phyloP scores from a whole-genome alignment of 2,329 filamentous ascomycete species.

The Tothia fuscella region DNA sequence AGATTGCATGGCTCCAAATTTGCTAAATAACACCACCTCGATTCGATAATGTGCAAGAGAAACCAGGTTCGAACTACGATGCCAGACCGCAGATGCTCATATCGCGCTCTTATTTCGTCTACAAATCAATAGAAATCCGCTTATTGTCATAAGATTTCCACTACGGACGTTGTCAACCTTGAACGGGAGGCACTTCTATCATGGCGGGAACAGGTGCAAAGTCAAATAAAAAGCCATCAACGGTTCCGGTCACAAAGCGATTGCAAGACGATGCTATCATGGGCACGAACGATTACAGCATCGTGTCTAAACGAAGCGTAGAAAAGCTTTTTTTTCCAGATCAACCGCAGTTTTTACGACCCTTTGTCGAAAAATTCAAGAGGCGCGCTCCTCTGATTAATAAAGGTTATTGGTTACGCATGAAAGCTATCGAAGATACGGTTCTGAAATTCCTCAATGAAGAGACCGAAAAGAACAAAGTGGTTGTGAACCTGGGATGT shows the following conservation, averaged over 20 bases:
- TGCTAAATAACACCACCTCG: too few species aligned
- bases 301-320: slow-evolving; percentile 87
- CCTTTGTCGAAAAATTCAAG: slow-evolving; percentile 77
- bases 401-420: slow-evolving; percentile 74
- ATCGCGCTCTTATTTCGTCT: too few species aligned
- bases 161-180: too few species aligned
- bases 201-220: too few species aligned
- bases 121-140: too few species aligned
- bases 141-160: too few species aligned
- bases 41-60: too few species aligned
- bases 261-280: slow-evolving; percentile 12
- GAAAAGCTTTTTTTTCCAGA: slow-evolving; percentile 70
- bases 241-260: slow-evolving; percentile 1
- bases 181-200: too few species aligned
- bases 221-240: too few species aligned
- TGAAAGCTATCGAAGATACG: slow-evolving; percentile 51
- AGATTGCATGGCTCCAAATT: too few species aligned
- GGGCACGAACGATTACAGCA: slow-evolving; percentile 75
- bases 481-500: slow-evolving; percentile 76
- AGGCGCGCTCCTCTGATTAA: slow-evolving; percentile 82
- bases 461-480: slow-evolving; percentile 44
- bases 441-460: slow-evolving; percentile 15
- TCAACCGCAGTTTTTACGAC: slow-evolving; percentile 73
- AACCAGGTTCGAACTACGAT: too few species aligned
- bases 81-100: too few species aligned